Conservation (phyloP, 2,329 filamentous ascomycete genomes). For the Emericellopsis cladophorae region DNA sequence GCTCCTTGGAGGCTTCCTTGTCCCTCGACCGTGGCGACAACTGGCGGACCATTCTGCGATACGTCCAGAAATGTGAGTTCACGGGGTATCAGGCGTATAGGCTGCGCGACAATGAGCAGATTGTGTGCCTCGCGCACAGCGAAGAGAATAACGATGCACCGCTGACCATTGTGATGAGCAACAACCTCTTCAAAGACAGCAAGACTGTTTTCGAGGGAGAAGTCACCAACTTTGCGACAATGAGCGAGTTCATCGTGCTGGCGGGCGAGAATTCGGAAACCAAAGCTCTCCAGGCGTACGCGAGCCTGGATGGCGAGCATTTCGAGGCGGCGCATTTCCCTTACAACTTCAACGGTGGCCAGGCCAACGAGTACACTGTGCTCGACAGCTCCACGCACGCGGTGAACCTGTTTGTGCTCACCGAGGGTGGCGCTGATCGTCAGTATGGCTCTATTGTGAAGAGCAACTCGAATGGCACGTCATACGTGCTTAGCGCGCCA, state of each 20-base stretch:
- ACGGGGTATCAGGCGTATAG: slow-evolving; percentile 51
- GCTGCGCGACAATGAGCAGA: slow-evolving; percentile 37
- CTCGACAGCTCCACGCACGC: slow-evolving; percentile 91
- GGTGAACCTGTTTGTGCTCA: slow-evolving; percentile 85
- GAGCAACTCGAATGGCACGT: slow-evolving; percentile 96
- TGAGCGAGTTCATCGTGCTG: slow-evolving; percentile 93
- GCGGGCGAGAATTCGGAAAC: slow-evolving; percentile 60
- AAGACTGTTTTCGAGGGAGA: slow-evolving; percentile 36
- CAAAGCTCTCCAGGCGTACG: slow-evolving; percentile 60
- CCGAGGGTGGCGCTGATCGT: slow-evolving; percentile 49
- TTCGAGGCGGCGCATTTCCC: slow-evolving; percentile 85
- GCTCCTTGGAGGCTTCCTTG: slow-evolving; percentile 62
- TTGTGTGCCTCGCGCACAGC: slow-evolving; percentile 43
- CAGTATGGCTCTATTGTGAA: slow-evolving; percentile 85
- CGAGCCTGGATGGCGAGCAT: slow-evolving; percentile 70
- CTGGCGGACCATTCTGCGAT: slow-evolving; percentile 65
- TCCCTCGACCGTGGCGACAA: slow-evolving; percentile 68
- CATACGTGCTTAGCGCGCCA: slow-evolving; percentile 72
- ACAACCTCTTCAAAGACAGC: slow-evolving; percentile 62
- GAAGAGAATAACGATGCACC: slow-evolving; percentile 49
- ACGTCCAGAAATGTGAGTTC: slow-evolving; percentile 77
- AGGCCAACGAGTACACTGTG: slow-evolving; percentile 80
- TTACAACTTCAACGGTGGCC: slow-evolving; percentile 64
- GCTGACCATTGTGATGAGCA: slow-evolving; percentile 60
- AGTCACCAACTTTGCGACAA: slow-evolving; percentile 79